phyloP scores from a whole-genome alignment of 2,329 filamentous ascomycete species.

The Trichophaea hybrida region DNA sequence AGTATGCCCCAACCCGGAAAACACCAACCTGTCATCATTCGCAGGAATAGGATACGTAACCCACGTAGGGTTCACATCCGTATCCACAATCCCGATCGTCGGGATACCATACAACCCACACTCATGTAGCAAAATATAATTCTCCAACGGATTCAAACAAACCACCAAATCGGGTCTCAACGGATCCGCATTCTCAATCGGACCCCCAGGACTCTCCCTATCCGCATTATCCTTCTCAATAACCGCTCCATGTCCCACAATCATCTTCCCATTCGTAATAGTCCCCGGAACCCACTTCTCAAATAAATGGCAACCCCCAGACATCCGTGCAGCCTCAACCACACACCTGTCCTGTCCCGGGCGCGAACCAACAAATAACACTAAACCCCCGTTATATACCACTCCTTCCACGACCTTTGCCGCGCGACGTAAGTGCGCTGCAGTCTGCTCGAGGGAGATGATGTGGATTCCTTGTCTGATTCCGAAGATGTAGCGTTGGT shows the following conservation, averaged over 20 bases:
- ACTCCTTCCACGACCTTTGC: constrained; percentile 87
- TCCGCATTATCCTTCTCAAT: constrained; percentile 70
- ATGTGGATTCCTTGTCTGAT: constrained; percentile 80
- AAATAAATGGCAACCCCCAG: constrained; percentile 74
- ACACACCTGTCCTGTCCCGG: constrained; percentile 67
- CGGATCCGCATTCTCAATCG: constrained; percentile 48
- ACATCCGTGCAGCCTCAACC: constrained; percentile 62
- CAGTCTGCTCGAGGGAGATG: constrained; percentile 78
- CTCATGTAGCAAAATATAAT: constrained; percentile 79
- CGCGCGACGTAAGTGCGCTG: constrained; percentile 77
- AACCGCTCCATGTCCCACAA: constrained; percentile 54
- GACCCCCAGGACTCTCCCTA: constrained; percentile 44
- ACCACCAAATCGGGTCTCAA: constrained; percentile 82
- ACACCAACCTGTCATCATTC: constrained; percentile 74
- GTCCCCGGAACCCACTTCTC: constrained; percentile 82
- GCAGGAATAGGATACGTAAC: constrained; percentile 94
- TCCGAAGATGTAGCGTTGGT: constrained; percentile 87
- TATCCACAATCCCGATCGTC: constrained; percentile 89
- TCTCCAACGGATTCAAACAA: constrained; percentile 83
- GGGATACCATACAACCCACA: constrained; percentile 78
- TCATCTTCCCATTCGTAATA: constrained; percentile 85
- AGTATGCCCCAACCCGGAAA: background rate
- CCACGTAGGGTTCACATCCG: constrained; percentile 79
- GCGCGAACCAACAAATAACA: constrained; percentile 82
- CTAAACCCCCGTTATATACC: constrained; percentile 62